A percentile compares a stretch with the other conserved stretches of the same genome.
Evolutionary conservation across 2,329 filamentous ascomycete species (phyloP).

Genomic region (Colletotrichum cuscutae): DNA sequence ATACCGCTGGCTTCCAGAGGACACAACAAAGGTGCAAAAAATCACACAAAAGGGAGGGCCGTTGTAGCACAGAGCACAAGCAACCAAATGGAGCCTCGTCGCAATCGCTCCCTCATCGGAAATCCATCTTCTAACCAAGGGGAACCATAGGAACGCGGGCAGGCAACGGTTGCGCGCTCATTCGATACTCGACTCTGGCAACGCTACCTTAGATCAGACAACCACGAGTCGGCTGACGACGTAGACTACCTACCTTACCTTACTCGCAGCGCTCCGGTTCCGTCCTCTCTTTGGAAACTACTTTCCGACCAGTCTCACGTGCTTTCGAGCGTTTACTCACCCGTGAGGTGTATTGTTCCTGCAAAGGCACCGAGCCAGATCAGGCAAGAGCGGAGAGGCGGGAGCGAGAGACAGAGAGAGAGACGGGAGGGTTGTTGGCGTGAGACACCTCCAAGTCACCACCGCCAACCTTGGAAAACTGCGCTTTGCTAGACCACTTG

Average conservation of each 20-base stretch:
- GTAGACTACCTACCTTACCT: not conserved
- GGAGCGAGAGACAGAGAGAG: not conserved
- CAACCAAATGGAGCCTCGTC: not conserved
- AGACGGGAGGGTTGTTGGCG: not conserved
- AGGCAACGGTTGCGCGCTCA: not conserved
- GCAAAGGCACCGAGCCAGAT: not conserved
- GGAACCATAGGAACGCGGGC: not conserved
- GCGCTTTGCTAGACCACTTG: not conserved
- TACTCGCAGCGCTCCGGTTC: not conserved
- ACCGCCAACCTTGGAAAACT: not conserved
- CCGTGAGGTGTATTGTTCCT: not conserved
- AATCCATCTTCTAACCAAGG: not conserved
- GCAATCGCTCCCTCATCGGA: not conserved
- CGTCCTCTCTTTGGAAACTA: not conserved
- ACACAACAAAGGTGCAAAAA: slow-evolving; percentile 12
- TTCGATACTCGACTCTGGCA: not conserved
- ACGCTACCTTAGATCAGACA: not conserved
- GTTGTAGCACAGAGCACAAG: slow-evolving; percentile 3
- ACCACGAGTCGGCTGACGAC: not conserved
- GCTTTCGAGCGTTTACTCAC: not conserved
- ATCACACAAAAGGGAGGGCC: not conserved
- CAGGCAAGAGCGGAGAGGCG: not conserved
- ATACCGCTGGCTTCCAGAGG: slow-evolving; percentile 31
- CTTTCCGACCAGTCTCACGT: not conserved
- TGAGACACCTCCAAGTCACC: not conserved